Percentiles rank a stretch among this genome's conserved stretches.
These are phyloP conservation scores for Diutina pseudorugosa DNA, from an alignment of 1,139 yeast genomes.

Conservation along the genomic window DNA sequence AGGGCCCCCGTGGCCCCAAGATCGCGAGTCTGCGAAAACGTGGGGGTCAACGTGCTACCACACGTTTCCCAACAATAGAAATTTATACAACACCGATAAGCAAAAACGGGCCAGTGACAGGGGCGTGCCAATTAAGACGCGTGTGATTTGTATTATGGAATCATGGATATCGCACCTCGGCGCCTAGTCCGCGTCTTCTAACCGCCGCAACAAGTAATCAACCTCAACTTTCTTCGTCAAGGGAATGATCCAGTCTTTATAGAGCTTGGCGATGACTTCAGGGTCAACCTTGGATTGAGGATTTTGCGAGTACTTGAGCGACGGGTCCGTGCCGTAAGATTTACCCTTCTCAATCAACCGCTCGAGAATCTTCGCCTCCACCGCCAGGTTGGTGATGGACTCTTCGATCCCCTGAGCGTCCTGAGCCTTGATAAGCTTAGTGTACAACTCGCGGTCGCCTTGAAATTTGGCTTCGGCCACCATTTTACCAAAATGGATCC, in stretches of 20 bases:
- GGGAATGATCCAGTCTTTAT: constrained; percentile 83
- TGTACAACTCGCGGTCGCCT: constrained; percentile 52
- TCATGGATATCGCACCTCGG: not conserved
- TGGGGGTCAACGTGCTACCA: not conserved
- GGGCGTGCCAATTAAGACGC: not conserved
- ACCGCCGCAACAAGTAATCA: constrained; percentile 72
- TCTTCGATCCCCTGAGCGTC: constrained; percentile 67
- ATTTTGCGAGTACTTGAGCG: constrained; percentile 53
- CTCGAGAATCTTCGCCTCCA: constrained; percentile 72
- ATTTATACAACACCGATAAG: not conserved
- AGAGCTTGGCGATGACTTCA: constrained; percentile 66
- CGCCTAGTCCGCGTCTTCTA: constrained; percentile 41
- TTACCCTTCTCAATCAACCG: constrained; percentile 71
- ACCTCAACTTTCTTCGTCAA: constrained; percentile 91
- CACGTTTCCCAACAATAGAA: not conserved
- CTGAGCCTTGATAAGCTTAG: constrained; percentile 46
- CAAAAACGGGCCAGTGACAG: not conserved
- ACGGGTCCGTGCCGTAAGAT: constrained; percentile 83
- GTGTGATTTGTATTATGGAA: not conserved
- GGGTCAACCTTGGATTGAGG: constrained; percentile 74
- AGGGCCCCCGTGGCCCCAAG: not conserved
- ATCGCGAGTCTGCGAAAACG: not conserved
- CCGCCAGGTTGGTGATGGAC: constrained; percentile 77
- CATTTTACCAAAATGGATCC: constrained; percentile 94
- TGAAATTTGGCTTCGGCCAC: constrained; percentile 92